phyloP scores from a whole-genome alignment of 1,139 yeast species.

The Schwanniomyces etchellsii region DNA sequence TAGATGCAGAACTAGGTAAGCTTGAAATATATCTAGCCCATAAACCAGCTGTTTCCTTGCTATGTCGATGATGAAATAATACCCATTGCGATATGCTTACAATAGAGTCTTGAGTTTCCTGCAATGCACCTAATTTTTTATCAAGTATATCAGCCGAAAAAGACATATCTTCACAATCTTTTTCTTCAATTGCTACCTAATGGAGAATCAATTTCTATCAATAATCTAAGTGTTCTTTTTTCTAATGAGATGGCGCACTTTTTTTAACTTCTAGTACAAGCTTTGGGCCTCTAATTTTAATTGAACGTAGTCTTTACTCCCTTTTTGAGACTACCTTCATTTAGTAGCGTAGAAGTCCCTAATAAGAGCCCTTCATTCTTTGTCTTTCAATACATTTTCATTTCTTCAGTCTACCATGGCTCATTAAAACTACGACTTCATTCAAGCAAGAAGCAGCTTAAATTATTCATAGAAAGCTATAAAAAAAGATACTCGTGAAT shows the following conservation, averaged over 20 bases:
- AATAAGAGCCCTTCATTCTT: too few relatives aligned
- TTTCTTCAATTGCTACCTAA: constrained; percentile 1
- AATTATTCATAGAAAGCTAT: too few relatives aligned
- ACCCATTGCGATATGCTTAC: constrained; percentile 85
- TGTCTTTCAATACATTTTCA: too few relatives aligned
- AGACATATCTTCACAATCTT: constrained; percentile 54
- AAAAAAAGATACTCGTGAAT: too few relatives aligned
- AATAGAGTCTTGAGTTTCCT: constrained; percentile 79
- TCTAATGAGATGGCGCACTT: constrained; percentile 1
- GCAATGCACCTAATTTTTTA: constrained; percentile 54
- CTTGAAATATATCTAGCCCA: constrained; percentile 50
- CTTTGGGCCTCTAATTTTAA: too few relatives aligned
- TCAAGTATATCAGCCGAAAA: constrained; percentile 51
- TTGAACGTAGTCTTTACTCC: too few relatives aligned
- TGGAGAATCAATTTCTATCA: neutral
- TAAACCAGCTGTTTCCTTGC: constrained; percentile 49
- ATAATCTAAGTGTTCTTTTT: too few relatives aligned
- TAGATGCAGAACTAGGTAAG: constrained; percentile 23
- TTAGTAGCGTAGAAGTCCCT: too few relatives aligned
- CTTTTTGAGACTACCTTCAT: too few relatives aligned
- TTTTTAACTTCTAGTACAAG: constrained; percentile 1
- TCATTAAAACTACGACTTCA: too few relatives aligned
- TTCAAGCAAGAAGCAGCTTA: too few relatives aligned
- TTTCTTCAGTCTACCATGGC: too few relatives aligned
- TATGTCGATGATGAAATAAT: constrained; percentile 68